Conservation (phyloP, 2,329 filamentous ascomycete genomes). For the Emmonsiellopsis sp. region DNA sequence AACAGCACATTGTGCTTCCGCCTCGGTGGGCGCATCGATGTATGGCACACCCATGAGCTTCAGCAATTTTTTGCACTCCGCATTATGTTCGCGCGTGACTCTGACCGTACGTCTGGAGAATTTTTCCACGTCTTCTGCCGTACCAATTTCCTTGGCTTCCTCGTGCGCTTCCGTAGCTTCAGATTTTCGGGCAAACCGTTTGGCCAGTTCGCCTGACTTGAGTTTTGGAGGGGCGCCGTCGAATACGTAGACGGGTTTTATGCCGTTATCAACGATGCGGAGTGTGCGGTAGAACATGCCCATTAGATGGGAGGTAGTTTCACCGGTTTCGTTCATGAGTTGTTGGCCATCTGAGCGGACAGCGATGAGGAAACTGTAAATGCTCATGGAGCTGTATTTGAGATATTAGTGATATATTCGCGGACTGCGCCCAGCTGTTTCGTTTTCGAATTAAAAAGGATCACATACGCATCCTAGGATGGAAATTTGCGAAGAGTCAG, state of each 20-base stretch:
- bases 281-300: slow-evolving; percentile 99
- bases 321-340: slow-evolving; percentile 86
- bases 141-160: slow-evolving; percentile 94
- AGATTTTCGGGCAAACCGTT: slow-evolving; percentile 89
- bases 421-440: slow-evolving; percentile 1
- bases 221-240: slow-evolving; percentile 94
- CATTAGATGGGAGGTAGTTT: slow-evolving; percentile 97
- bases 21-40: slow-evolving; percentile 91
- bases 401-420: background rate
- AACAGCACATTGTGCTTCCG: slow-evolving; percentile 90
- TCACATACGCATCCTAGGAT: slow-evolving; percentile 49
- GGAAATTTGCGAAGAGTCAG: background rate
- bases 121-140: slow-evolving; percentile 95
- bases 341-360: slow-evolving; percentile 95
- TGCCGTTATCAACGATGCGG: slow-evolving; percentile 96
- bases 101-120: slow-evolving; percentile 88
- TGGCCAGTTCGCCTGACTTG: slow-evolving; percentile 93
- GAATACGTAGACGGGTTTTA: slow-evolving; percentile 97
- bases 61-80: slow-evolving; percentile 81
- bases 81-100: slow-evolving; percentile 94
- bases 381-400: slow-evolving; percentile 67
- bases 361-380: slow-evolving; percentile 97
- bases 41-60: slow-evolving; percentile 95
- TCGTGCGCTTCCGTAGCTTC: slow-evolving; percentile 85
- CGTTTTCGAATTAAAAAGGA: background rate